Base-by-base conservation (phyloP, 179 eudicot species). In the Vitellaria paradoxa region DNA sequence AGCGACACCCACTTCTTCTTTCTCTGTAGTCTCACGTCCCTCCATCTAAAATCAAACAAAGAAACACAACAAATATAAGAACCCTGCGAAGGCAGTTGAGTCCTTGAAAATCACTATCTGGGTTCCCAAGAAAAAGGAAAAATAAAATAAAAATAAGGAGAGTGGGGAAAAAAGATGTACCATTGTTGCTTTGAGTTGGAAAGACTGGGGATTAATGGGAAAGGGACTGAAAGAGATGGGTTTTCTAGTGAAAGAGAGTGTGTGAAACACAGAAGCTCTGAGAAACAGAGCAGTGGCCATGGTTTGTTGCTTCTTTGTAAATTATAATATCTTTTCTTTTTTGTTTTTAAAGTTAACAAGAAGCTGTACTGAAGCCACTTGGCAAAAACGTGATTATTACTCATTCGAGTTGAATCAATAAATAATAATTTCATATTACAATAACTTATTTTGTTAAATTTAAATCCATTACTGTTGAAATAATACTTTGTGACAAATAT, bases 1-100 rank as follows among this genome's bases (percentile, higher is more conserved):
- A 45, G 9, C 57, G 7, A 7, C 70, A 74, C 82, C 81, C 59
- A 9, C 86, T 74, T 81, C 85, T 49, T 79, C 81, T 45, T 68
- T 77, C 81, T 83, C 86, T 64, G 72, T 83, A 23, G 88, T 87
- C 76, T 89, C 97, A 79, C 90, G 82, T 17, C 65, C 85, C 72
- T 86, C 90, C 92, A 86, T 89, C 95, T 93, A 81, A 50, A 76
- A 73, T 17, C 37, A 72, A 20, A 72, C 61, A 75, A 52, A 74
- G 5, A 53, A 65, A 49, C 65, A 23, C 65, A 81, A 30, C 30
- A 20, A 24, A 70, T 11, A 47, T 0, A 63, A 20, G 55, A 68
- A 73, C 23, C 23, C 14, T 21, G 47, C 30, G 23, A 20, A 52
- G 18, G 37, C 37, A n/a, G 17, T 6, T 65, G 1, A 62, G 40